A percentile compares a stretch with the other conserved stretches of the same genome.
These are phyloP conservation scores for Teunomyces stri DNA, from an alignment of 805 yeast genomes.

Conservation along the genomic window DNA sequence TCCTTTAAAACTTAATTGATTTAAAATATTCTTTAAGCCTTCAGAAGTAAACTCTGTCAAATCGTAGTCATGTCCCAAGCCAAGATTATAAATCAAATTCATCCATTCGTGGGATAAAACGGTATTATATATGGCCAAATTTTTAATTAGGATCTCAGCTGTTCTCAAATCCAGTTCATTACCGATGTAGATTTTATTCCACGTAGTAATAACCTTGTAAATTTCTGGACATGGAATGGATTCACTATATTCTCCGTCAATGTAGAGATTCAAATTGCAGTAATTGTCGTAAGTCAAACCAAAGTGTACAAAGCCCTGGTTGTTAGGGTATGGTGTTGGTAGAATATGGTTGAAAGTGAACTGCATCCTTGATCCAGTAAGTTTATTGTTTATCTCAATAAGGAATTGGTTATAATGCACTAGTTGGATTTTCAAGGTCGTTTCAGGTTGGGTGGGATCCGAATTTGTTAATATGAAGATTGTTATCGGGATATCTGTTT, in stretches of 20 bases:
- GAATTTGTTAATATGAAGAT: constrained; percentile 30
- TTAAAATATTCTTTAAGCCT: constrained; percentile 38
- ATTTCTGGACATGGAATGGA: constrained; percentile 38
- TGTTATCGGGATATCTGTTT: constrained; percentile 10
- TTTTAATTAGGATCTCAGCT: constrained; percentile 27
- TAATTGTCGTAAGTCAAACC: constrained; percentile 36
- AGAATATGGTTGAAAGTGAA: constrained; percentile 34
- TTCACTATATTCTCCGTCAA: constrained; percentile 50
- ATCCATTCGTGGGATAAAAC: constrained; percentile 51
- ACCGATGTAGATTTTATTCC: constrained; percentile 42
- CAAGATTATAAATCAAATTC: constrained; percentile 42
- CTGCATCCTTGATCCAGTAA: constrained; percentile 24
- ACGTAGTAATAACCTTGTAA: constrained; percentile 23
- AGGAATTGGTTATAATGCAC: constrained; percentile 28
- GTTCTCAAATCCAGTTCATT: constrained; percentile 11
- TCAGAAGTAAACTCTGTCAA: constrained; percentile 34
- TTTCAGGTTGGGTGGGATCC: constrained; percentile 13
- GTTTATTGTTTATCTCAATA: constrained; percentile 25
- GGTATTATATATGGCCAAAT: constrained; percentile 37
- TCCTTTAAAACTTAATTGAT: constrained; percentile 38
- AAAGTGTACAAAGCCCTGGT: constrained; percentile 28
- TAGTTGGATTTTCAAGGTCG: constrained; percentile 27
- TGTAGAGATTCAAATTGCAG: constrained; percentile 41
- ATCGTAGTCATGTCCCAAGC: constrained; percentile 48
- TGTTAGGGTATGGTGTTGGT: constrained; percentile 10